Base-by-base conservation (phyloP, 176 grass and related monocot genomes). In the Canna indica region DNA sequence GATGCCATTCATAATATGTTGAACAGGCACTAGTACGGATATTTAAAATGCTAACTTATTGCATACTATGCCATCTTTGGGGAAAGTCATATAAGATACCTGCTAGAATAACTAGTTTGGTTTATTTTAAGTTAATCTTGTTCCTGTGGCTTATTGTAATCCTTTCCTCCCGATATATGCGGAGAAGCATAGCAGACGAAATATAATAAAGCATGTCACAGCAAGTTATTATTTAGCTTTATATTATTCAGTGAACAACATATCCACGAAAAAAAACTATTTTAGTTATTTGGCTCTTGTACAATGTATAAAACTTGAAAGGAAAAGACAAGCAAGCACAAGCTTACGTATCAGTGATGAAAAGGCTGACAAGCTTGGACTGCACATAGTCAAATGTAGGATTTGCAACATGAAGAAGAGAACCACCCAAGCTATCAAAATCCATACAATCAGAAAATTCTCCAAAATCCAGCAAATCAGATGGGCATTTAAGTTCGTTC, bases 371-470 rank as follows among this genome's bases (percentile, higher is more conserved):
- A 44, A 93, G 94, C 69, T 99, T 99, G 6, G 94, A 86, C 1
- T 86, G 89, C 38, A 99, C 86, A 42, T 93, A 93, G 61, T 99
- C 94, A 87, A 99, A 99, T 36, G 94, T 82, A 29, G 94, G 94
- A 63, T 99, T 99, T 25, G 85, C 94, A 78, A 99, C 89, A 73
- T 85, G 85, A 60, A 99, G 62, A 78, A 87, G 90, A 41, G 75
- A 80, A 27, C 90, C 89, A 75, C 86, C 80, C 69, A 68, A 75
- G 61, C 74, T 64, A 80, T 86, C 88, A 67, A 83, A 93, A 25
- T 99, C 85, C 94, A 93, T 99, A 75, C 86, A 90, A 78, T 90
- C 78, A 73, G 94, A 99, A 67, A 99, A 99, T 69, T 99, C 84
- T 6, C 94, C 94, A 34, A 93, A 90, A 68, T 99, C 89, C 12